A percentile compares a stretch with the other conserved stretches of the same genome.
phyloP scores from a whole-genome alignment of 106 monocot genomes.

The Phalaenopsis equestris region DNA sequence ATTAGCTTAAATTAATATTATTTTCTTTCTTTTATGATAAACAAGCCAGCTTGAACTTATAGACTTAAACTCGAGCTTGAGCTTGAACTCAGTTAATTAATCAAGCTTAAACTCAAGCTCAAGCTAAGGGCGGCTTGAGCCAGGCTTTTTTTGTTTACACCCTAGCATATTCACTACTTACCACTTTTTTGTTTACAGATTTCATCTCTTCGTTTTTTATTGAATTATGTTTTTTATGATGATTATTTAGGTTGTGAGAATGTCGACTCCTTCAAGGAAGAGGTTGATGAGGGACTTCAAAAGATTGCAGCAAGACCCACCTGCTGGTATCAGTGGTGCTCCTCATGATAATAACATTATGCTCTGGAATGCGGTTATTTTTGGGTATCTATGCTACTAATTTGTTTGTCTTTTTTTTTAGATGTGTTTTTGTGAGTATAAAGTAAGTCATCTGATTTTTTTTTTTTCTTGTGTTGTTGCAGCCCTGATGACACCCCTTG shows the following conservation, averaged over 20 bases:
- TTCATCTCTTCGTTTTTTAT: neutral
- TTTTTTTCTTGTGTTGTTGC: slow-evolving; percentile 5
- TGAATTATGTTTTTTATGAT: neutral
- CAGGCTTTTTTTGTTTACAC: too few relatives aligned
- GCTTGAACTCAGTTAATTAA: too few relatives aligned
- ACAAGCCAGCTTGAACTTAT: too few relatives aligned
- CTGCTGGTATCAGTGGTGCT: slow-evolving; percentile 42
- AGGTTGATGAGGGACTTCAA: slow-evolving; percentile 40
- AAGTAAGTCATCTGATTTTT: neutral
- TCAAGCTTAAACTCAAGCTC: too few relatives aligned
- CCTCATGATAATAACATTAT: slow-evolving; percentile 46
- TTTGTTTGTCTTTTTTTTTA: neutral
- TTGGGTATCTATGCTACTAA: slow-evolving; percentile 20
- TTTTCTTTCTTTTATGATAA: too few relatives aligned
- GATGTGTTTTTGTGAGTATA: neutral
- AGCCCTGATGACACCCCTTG: slow-evolving; percentile 53
- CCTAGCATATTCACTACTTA: neutral
- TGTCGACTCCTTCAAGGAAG: slow-evolving; percentile 40
- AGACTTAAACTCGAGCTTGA: too few relatives aligned
- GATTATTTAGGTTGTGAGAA: slow-evolving; percentile 2
- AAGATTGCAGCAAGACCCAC: slow-evolving; percentile 41
- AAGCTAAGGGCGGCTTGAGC: too few relatives aligned
- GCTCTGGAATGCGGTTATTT: slow-evolving; percentile 47
- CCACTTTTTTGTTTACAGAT: neutral
- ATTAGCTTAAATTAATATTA: too few relatives aligned